Percentiles rank a stretch among this genome's conserved stretches.
phyloP scores from a whole-genome alignment of 2,329 filamentous ascomycete genomes.

The Ascosphaera aggregata region DNA sequence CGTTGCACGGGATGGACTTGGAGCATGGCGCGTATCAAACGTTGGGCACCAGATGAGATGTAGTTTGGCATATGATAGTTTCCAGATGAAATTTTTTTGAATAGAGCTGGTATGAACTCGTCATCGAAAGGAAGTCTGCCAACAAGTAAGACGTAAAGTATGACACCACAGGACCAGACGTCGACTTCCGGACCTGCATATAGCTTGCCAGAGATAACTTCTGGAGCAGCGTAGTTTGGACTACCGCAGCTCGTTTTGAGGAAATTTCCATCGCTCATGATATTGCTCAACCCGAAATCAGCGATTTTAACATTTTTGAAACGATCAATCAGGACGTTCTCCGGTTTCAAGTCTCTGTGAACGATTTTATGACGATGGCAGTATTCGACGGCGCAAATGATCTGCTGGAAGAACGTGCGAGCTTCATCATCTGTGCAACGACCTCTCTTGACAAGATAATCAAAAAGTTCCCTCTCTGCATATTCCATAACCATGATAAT shows the following conservation, averaged over 20 bases:
- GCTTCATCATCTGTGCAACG: conserved; percentile 78
- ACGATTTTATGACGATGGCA: conserved; percentile 98
- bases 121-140: conserved; percentile 78
- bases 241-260: conserved; percentile 96
- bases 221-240: conserved; percentile 92
- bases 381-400: conserved; percentile 96
- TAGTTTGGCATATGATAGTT: conserved; percentile 84
- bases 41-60: conserved; percentile 54
- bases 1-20: conserved; percentile 87
- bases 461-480: conserved; percentile 86
- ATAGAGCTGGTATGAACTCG: conserved; percentile 72
- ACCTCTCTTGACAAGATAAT: conserved; percentile 91
- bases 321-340: conserved; percentile 86
- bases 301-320: conserved; percentile 98
- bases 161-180: conserved; percentile 50
- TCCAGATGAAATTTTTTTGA: conserved; percentile 91
- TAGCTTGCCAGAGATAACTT: conserved; percentile 92
- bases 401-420: conserved; percentile 97
- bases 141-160: conserved; percentile 41
- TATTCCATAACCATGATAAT: conserved; percentile 99
- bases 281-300: conserved; percentile 95
- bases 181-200: conserved; percentile 96
- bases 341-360: conserved; percentile 88
- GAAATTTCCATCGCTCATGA: conserved; percentile 99
- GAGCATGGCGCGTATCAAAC: conserved; percentile 73